Percentiles rank a stretch among this genome's conserved stretches.
Evolutionary conservation across 495 filamentous ascomycete species (phyloP).

Genomic region (Cenococcum geophilum): DNA sequence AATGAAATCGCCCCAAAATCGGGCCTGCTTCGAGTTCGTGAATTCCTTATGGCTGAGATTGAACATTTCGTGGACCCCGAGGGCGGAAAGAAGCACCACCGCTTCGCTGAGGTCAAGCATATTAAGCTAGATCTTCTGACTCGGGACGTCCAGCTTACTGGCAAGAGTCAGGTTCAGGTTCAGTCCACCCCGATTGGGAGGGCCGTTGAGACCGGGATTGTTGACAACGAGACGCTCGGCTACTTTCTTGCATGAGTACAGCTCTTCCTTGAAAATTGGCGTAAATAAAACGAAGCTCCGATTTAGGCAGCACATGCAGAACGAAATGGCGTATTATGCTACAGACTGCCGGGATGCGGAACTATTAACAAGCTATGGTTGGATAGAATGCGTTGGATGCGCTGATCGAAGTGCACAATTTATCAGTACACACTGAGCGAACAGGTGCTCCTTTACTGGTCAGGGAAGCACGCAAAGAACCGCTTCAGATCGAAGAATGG

Average conservation of each 20-base stretch:
- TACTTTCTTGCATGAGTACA: slow-evolving; percentile 80
- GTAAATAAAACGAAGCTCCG: slow-evolving; percentile 65
- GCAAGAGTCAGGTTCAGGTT: slow-evolving; percentile 54
- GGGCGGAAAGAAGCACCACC: slow-evolving; percentile 64
- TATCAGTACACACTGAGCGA: slow-evolving; percentile 72
- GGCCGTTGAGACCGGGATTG: slow-evolving; percentile 59
- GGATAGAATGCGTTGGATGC: slow-evolving; percentile 83
- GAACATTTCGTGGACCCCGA: slow-evolving; percentile 75
- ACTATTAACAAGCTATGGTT: slow-evolving; percentile 69
- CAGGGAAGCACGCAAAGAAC: slow-evolving; percentile 59
- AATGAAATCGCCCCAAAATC: slow-evolving; percentile 67
- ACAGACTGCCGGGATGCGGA: slow-evolving; percentile 83
- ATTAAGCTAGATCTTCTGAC: slow-evolving; percentile 63
- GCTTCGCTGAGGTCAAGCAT: slow-evolving; percentile 61
- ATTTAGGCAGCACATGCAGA: slow-evolving; percentile 79
- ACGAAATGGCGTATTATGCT: slow-evolving; percentile 81
- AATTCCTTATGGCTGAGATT: slow-evolving; percentile 75
- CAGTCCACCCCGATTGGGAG: slow-evolving; percentile 59
- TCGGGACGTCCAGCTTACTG: slow-evolving; percentile 64
- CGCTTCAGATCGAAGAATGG: slow-evolving; percentile 65
- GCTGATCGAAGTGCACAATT: slow-evolving; percentile 72
- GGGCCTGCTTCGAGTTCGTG: slow-evolving; percentile 61
- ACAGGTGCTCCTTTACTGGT: slow-evolving; percentile 72
- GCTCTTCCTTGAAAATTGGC: slow-evolving; percentile 63
- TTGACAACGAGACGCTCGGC: slow-evolving; percentile 82